A percentile compares a stretch with the other conserved stretches of the same genome.
These are phyloP conservation scores for Skeletonema grethae DNA, from an alignment of 108 stramenopile genomes.

Conservation along the genomic window DNA sequence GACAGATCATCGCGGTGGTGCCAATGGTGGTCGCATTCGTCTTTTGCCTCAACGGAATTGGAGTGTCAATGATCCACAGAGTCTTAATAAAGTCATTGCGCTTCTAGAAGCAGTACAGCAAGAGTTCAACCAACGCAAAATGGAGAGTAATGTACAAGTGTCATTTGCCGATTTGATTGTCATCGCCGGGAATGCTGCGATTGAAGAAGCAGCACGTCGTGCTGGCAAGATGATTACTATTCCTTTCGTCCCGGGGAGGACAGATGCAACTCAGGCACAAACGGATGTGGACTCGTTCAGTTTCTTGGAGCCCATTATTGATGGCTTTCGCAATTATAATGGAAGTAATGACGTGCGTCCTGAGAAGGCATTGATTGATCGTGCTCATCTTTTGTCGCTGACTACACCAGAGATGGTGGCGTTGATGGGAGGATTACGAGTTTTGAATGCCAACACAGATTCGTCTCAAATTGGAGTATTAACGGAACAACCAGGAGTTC, in stretches of 20 bases:
- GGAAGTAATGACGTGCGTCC: constrained; percentile 17
- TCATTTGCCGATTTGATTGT: constrained; percentile 79
- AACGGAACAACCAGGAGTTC: constrained; percentile 48
- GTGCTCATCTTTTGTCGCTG: constrained; percentile 60
- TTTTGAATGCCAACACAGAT: constrained; percentile 45
- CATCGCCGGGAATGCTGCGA: constrained; percentile 66
- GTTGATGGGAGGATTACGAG: constrained; percentile 71
- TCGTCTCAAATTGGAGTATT: constrained; percentile 53
- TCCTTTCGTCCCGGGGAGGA: constrained; percentile 70
- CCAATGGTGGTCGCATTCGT: constrained; percentile 74
- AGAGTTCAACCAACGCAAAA: constrained; percentile 4
- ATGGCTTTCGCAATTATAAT: constrained; percentile 77
- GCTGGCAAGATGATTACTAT: constrained; percentile 54
- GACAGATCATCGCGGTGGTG: constrained; percentile 79
- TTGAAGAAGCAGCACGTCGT: constrained; percentile 62
- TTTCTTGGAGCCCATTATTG: constrained; percentile 53
- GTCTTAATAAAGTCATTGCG: constrained; percentile 48
- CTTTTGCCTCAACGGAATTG: constrained; percentile 65
- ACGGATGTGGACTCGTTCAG: constrained; percentile 62
- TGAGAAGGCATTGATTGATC: constrained; percentile 62
- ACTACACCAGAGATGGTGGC: constrained; percentile 72
- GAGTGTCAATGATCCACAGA: constrained; percentile 69
- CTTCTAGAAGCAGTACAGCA: constrained; percentile 47
- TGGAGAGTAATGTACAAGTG: constrained; percentile 36
- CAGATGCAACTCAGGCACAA: constrained; percentile 64